Percentiles rank a stretch among this genome's conserved stretches.
phyloP scores from a whole-genome alignment of 2,329 filamentous ascomycete genomes.

The Ophiostoma ips region DNA sequence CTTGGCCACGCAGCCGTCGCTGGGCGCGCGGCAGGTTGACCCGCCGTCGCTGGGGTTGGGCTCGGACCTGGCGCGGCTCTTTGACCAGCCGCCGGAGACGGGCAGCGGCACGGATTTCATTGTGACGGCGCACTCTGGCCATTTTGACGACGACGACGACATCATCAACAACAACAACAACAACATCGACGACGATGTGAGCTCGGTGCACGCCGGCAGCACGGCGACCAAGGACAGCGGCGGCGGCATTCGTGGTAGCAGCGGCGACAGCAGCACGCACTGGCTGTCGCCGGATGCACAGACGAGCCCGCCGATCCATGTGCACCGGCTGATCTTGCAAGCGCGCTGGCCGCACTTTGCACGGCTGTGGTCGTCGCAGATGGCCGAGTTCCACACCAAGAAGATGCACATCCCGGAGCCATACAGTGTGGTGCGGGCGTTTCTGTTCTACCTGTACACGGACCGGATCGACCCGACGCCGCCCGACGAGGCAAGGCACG shows the following conservation, averaged over 20 bases:
- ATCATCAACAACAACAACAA: constrained; percentile 33
- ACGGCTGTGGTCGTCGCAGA: constrained; percentile 80
- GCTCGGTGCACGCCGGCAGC: not conserved
- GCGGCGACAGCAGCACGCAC: constrained; percentile 9
- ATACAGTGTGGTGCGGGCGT: constrained; percentile 85
- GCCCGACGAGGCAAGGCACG: constrained; percentile 19
- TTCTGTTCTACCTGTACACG: constrained; percentile 92
- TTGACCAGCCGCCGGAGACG: constrained; percentile 71
- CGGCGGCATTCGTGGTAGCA: not conserved
- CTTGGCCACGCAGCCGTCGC: constrained; percentile 29
- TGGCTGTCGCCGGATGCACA: constrained; percentile 49
- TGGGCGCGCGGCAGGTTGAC: constrained; percentile 32
- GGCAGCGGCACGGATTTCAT: constrained; percentile 84
- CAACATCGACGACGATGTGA: constrained; percentile 25
- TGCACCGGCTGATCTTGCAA: constrained; percentile 87
- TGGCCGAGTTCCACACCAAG: constrained; percentile 94
- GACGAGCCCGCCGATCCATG: constrained; percentile 76
- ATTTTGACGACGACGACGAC: constrained; percentile 46
- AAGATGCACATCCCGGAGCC: constrained; percentile 97
- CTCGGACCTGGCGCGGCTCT: constrained; percentile 70
- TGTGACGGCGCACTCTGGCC: constrained; percentile 76
- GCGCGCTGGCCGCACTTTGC: constrained; percentile 95
- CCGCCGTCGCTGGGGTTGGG: constrained; percentile 58
- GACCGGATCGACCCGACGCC: constrained; percentile 61
- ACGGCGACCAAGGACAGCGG: not conserved